phyloP scores from a whole-genome alignment of 306 rosid genomes.

The Glycine tomentella region DNA sequence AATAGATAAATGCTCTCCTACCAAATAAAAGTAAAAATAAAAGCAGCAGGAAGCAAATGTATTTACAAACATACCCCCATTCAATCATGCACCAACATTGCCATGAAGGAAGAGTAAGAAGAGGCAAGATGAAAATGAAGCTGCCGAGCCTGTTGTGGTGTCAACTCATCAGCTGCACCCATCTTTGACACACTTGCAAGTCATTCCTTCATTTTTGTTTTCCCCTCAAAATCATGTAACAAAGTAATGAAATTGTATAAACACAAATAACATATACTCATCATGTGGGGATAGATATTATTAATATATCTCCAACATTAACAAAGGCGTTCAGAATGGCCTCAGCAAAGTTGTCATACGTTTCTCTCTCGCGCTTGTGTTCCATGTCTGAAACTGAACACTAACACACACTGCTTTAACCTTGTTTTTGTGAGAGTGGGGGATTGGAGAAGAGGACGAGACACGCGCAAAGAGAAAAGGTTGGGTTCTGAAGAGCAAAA shows the following conservation, averaged over 20 bases:
- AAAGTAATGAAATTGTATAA: too few relatives aligned
- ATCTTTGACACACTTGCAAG: slow-evolving; percentile 69
- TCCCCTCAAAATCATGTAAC: slow-evolving; percentile 47
- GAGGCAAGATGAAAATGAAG: slow-evolving; percentile 82
- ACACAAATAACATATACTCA: too few relatives aligned
- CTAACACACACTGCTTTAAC: background rate
- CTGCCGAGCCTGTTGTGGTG: slow-evolving; percentile 73
- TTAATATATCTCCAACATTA: background rate
- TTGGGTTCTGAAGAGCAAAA: slow-evolving; percentile 45
- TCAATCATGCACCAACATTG: slow-evolving; percentile 64
- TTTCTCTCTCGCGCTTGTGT: slow-evolving; percentile 3
- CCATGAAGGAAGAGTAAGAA: slow-evolving; percentile 75
- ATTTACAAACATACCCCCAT: slow-evolving; percentile 51
- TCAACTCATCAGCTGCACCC: slow-evolving; percentile 80
- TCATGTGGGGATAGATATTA: background rate
- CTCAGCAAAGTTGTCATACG: background rate
- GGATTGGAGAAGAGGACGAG: slow-evolving; percentile 96
- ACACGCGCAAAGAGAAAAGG: slow-evolving; percentile 80
- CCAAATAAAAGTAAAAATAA: slow-evolving; percentile 4
- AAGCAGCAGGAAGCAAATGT: slow-evolving; percentile 27
- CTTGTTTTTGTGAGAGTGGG: slow-evolving; percentile 43
- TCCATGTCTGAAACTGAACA: background rate
- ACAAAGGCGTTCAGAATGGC: too few relatives aligned
- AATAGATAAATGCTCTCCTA: slow-evolving; percentile 39
- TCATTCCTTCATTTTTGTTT: slow-evolving; percentile 55